Conservation (phyloP, 208 protist species). For the Trypanosoma lewisi region DNA sequence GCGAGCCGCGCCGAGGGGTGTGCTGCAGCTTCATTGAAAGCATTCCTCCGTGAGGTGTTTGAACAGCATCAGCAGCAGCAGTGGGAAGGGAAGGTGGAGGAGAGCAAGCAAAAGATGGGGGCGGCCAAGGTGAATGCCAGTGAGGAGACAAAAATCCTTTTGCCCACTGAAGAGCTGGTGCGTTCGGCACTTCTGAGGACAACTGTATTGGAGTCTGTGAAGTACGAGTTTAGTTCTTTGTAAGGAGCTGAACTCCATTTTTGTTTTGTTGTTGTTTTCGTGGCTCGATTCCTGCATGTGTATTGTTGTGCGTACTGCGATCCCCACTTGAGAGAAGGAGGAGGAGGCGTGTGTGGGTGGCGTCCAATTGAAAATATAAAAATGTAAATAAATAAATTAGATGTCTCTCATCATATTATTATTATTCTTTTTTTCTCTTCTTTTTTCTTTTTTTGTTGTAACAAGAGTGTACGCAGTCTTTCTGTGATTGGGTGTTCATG, state of each 20-base stretch:
- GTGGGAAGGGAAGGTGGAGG: conserved; percentile 1
- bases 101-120: not conserved
- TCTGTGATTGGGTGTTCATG: conserved; percentile 10
- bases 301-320: not conserved
- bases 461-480: not conserved
- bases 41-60: conserved; percentile 59
- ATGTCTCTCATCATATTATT: too few relatives aligned
- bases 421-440: conserved; percentile 6
- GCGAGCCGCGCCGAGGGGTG: conserved; percentile 43
- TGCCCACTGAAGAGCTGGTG: conserved; percentile 23
- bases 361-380: conserved; percentile 1
- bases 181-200: conserved; percentile 11
- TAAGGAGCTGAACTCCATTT: not conserved
- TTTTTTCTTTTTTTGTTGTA: conserved; percentile 11
- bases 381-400: not conserved
- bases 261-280: conserved; percentile 1
- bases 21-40: conserved; percentile 45
- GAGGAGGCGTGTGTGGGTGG: too few relatives aligned
- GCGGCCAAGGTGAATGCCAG: not conserved
- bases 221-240: conserved; percentile 17
- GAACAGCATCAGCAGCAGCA: conserved; percentile 28
- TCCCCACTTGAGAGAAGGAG: too few relatives aligned
- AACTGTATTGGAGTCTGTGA: conserved; percentile 15
- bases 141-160: not conserved
- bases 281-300: not conserved